Conservation (phyloP, 1,284 basidiomycete species). For the Tilletia walkeri region DNA sequence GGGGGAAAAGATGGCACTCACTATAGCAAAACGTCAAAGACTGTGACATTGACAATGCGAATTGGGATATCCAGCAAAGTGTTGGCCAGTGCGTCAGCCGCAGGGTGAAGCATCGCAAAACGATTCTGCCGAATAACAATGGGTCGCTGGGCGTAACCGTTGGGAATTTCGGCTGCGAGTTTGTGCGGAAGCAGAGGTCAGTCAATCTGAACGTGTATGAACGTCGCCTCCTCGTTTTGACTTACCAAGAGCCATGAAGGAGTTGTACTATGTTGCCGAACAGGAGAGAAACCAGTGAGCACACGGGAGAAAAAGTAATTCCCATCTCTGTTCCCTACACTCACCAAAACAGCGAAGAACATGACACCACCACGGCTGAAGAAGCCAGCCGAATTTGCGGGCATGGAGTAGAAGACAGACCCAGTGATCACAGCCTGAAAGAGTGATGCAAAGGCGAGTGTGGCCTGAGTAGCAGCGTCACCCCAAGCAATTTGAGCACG, state of each 20-base stretch:
- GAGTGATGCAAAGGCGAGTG: slow-evolving; percentile 47
- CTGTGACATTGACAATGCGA: slow-evolving; percentile 28
- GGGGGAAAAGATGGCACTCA: neutral
- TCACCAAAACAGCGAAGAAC: slow-evolving; percentile 25
- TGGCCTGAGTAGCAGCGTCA: slow-evolving; percentile 58
- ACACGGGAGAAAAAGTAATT: too few relatives aligned
- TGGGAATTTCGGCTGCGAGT: slow-evolving; percentile 34
- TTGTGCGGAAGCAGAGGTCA: neutral
- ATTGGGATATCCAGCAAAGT: slow-evolving; percentile 46
- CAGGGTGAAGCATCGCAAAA: slow-evolving; percentile 44
- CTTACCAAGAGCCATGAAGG: slow-evolving; percentile 57
- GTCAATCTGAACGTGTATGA: neutral
- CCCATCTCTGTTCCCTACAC: neutral
- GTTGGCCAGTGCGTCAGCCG: slow-evolving; percentile 38
- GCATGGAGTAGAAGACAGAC: slow-evolving; percentile 69
- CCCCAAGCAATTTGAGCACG: slow-evolving; percentile 70
- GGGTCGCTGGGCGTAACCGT: slow-evolving; percentile 39
- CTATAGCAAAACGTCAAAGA: slow-evolving; percentile 44
- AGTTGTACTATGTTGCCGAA: slow-evolving; percentile 56
- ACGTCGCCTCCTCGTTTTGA: neutral
- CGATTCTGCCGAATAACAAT: slow-evolving; percentile 44
- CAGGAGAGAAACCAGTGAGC: slow-evolving; percentile 21
- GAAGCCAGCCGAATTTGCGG: slow-evolving; percentile 66
- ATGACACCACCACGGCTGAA: slow-evolving; percentile 73
- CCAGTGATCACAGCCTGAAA: slow-evolving; percentile 71